These are phyloP conservation scores for Hemerocallis citrina DNA, from an alignment of 106 monocot species.

Conservation along the genomic window DNA sequence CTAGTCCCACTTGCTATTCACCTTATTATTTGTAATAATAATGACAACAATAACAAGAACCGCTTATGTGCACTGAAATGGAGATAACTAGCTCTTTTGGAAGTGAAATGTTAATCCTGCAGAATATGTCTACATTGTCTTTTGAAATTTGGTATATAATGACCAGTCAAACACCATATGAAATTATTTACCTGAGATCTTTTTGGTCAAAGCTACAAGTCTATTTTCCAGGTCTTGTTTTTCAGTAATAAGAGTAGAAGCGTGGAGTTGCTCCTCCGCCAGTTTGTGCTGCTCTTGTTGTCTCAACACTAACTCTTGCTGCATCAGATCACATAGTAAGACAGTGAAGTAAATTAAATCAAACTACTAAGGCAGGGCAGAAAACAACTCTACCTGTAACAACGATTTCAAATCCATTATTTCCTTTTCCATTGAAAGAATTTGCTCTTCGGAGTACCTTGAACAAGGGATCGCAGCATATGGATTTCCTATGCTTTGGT, in stretches of 20 bases:
- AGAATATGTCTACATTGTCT: too few relatives aligned
- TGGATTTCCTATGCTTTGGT: slow-evolving; percentile 40
- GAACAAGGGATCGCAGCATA: slow-evolving; percentile 27
- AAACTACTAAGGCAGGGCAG: neutral
- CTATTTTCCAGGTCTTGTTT: slow-evolving; percentile 77
- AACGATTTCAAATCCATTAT: slow-evolving; percentile 56
- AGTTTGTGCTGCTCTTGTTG: slow-evolving; percentile 69
- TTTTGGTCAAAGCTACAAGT: slow-evolving; percentile 42
- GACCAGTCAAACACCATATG: too few relatives aligned
- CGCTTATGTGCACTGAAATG: too few relatives aligned
- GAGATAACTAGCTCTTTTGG: too few relatives aligned
- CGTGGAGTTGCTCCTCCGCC: slow-evolving; percentile 39
- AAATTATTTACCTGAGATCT: slow-evolving; percentile 56
- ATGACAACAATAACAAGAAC: too few relatives aligned
- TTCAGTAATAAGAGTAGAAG: slow-evolving; percentile 52
- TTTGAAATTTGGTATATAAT: too few relatives aligned
- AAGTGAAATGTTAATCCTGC: too few relatives aligned
- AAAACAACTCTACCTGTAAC: slow-evolving; percentile 38
- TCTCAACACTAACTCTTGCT: slow-evolving; percentile 52
- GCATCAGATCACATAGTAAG: slow-evolving; percentile 10
- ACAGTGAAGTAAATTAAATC: slow-evolving; percentile 5
- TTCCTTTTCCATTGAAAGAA: slow-evolving; percentile 62
- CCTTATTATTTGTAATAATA: too few relatives aligned
- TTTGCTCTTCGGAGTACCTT: slow-evolving; percentile 27
- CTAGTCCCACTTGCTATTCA: too few relatives aligned